Percentiles rank a stretch among this genome's conserved stretches.
These are phyloP conservation scores for Verticillium alfalfae DNA, from an alignment of 2,329 filamentous ascomycete species.

Conservation along the genomic window DNA sequence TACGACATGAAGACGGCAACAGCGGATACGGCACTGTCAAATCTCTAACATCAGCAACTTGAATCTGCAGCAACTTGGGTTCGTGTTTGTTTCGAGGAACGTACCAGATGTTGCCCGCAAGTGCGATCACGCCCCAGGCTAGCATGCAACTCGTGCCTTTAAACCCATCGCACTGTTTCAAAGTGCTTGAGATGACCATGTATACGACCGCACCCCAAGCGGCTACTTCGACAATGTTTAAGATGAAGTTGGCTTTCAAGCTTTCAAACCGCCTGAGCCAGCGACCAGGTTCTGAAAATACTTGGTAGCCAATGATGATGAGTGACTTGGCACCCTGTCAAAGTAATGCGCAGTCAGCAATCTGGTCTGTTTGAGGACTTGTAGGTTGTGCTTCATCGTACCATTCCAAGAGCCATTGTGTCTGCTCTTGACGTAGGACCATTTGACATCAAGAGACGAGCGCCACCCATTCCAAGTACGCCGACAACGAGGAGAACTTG, in stretches of 20 bases:
- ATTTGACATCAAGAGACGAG: neutral
- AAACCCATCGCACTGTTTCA: neutral
- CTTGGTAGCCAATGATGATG: slow-evolving; percentile 31
- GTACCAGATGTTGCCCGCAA: neutral
- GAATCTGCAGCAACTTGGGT: neutral
- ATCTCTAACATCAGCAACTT: neutral
- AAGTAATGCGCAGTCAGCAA: neutral
- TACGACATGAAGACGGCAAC: neutral
- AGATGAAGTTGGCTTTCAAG: slow-evolving; percentile 31
- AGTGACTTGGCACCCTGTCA: slow-evolving; percentile 28
- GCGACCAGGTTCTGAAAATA: slow-evolving; percentile 26
- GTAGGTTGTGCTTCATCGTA: neutral
- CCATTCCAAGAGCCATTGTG: slow-evolving; percentile 10
- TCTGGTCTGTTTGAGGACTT: neutral
- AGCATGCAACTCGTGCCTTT: neutral
- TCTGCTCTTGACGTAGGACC: slow-evolving; percentile 2
- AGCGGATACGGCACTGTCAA: neutral
- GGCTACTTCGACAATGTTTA: slow-evolving; percentile 32
- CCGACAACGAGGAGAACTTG: slow-evolving; percentile 6
- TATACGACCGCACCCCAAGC: slow-evolving; percentile 25
- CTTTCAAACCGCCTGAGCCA: slow-evolving; percentile 27
- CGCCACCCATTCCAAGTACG: slow-evolving; percentile 3
- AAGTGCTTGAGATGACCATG: neutral
- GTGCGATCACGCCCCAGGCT: neutral
- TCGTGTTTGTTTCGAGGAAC: neutral